Conservation (phyloP, 371 early-diverging fungal genomes). For the Mortierella sp. region DNA sequence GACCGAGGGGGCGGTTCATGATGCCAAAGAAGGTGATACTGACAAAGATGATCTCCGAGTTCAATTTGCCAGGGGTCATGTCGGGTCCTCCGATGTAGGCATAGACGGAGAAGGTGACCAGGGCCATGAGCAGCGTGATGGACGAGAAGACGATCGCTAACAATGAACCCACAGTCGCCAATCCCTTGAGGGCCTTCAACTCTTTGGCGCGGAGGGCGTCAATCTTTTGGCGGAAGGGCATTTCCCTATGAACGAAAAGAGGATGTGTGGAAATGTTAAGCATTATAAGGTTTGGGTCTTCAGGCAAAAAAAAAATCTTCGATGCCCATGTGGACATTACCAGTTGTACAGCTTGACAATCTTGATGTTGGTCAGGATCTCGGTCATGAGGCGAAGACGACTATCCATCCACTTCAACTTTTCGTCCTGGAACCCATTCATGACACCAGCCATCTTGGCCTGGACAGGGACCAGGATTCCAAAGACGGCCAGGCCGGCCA, state of each 20-base stretch:
- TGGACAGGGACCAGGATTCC: conserved; percentile 36
- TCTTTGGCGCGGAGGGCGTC: conserved; percentile 59
- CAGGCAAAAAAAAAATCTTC: background rate
- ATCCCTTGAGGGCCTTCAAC: conserved; percentile 79
- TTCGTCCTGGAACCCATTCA: conserved; percentile 31
- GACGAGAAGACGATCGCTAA: conserved; percentile 51
- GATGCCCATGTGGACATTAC: too few species aligned
- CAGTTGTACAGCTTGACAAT: conserved; percentile 91
- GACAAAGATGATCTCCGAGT: conserved; percentile 43
- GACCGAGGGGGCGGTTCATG: conserved; percentile 37
- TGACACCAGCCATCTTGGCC: conserved; percentile 23
- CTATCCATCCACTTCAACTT: conserved; percentile 53
- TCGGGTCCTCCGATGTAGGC: conserved; percentile 36
- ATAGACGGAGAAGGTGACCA: conserved; percentile 34
- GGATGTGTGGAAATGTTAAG: background rate
- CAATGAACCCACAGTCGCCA: conserved; percentile 33
- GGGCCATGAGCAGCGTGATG: conserved; percentile 48
- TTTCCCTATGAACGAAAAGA: conserved; percentile 62
- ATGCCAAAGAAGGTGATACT: conserved; percentile 45
- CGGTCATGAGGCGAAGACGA: conserved; percentile 66
- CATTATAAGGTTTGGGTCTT: background rate
- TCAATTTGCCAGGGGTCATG: conserved; percentile 54
- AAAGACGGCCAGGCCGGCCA: conserved; percentile 35
- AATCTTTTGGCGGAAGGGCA: conserved; percentile 49
- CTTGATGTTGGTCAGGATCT: conserved; percentile 93